Base-by-base conservation (phyloP, 1,139 yeast species). In the Wickerhamomyces sp. region DNA sequence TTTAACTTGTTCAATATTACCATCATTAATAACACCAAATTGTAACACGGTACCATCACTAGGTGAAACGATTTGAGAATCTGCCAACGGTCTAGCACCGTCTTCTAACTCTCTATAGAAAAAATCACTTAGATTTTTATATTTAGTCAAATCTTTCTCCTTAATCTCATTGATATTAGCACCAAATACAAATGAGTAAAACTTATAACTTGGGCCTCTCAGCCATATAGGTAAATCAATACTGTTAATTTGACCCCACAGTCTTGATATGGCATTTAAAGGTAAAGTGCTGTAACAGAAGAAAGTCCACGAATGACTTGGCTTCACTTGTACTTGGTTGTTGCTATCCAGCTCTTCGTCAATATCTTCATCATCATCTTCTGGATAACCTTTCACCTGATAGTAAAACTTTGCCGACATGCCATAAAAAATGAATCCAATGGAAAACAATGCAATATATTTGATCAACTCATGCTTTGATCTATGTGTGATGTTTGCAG, bases 1-100 rank as follows among this genome's bases (percentile, higher is more conserved):
- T 64, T 94, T 94, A 36, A 94, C 97, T 60, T 92, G 97, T 63
- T 92, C 97, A 44, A 94, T 89, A 52, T 84, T 87, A 31, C 95
- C 95, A 50, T 81, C 72, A 43, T 70, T 64, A 39, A 90, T 88
- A 21, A 78, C 68, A 31, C 99, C 99, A 49, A 87, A 74, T 53
- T 88, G 90, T 45, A 94, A 68, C 8, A 94, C 83, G 49, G 77
- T 83, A 22, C 99, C 99, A 62, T 94, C 99, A 36, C 96, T 81
- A 3, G 99, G 99, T 28, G 95, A 82, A 8, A 84, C 95, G 39
- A 92, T 63, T 42, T 78, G 77, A 8, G 81, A 69, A 16, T 74
- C 73, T 16, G 61, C 85, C 28, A 92, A 66, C 2, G 96, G 95
- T 50, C 99, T 74, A 1, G 73, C 79, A 17, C 87, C 95, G 0